phyloP scores from a whole-genome alignment of 805 yeast genomes.

The Cyberlindnera nakhonratchasimensis region DNA sequence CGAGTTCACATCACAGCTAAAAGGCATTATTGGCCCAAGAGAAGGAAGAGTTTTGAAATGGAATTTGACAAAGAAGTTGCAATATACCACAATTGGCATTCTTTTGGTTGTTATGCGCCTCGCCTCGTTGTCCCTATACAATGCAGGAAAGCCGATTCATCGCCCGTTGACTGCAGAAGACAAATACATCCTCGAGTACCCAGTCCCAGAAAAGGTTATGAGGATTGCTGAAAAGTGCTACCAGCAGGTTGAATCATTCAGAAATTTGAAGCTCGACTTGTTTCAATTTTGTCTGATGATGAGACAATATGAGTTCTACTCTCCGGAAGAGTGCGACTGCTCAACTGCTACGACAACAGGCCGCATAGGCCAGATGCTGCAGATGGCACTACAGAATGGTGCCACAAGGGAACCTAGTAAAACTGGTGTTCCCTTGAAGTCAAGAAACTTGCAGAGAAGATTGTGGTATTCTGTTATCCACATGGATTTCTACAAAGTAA shows the following conservation, averaged over 20 bases:
- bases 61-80: constrained; percentile 18
- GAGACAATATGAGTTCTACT: constrained; percentile 15
- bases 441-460: constrained; percentile 23
- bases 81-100: constrained; percentile 21
- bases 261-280: constrained; percentile 12
- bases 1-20: constrained; percentile 16
- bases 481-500: constrained; percentile 22
- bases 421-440: constrained; percentile 10
- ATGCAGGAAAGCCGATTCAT: constrained; percentile 17
- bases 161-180: constrained; percentile 9
- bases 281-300: constrained; percentile 23
- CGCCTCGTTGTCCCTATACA: constrained; percentile 21
- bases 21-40: constrained; percentile 20
- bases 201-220: constrained; percentile 13
- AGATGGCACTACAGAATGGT: constrained; percentile 22
- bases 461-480: constrained; percentile 24
- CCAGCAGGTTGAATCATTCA: constrained; percentile 17
- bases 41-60: constrained; percentile 2
- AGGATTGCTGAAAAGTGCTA: constrained; percentile 14
- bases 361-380: constrained; percentile 21
- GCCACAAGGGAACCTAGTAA: constrained; percentile 25
- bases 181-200: constrained; percentile 21
- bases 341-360: constrained; percentile 16
- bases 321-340: constrained; percentile 29
- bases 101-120: constrained; percentile 25